These are phyloP conservation scores for Vigna radiata DNA, from an alignment of 306 rosid genomes.

Conservation along the genomic window DNA sequence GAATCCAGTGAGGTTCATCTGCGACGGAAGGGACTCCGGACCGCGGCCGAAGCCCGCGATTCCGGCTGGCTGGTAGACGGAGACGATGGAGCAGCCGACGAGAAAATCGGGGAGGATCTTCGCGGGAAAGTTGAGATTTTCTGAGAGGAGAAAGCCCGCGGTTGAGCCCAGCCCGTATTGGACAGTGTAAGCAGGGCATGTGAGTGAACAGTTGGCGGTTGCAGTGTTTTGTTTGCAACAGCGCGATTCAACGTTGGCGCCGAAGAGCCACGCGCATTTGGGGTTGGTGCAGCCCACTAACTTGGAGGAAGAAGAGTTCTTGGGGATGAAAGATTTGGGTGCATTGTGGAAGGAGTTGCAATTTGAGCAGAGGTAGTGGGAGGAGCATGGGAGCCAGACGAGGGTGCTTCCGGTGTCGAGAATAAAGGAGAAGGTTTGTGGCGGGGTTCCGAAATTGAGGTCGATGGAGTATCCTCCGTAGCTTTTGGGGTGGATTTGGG, in stretches of 20 bases:
- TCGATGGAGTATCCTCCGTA: constrained; percentile 74
- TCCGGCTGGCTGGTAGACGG: constrained; percentile 70
- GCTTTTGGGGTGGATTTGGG: constrained; percentile 56
- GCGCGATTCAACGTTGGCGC: constrained; percentile 45
- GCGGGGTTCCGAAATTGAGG: constrained; percentile 76
- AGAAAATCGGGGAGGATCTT: constrained; percentile 53
- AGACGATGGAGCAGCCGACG: constrained; percentile 72
- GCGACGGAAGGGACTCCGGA: constrained; percentile 65
- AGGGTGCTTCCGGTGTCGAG: constrained; percentile 85
- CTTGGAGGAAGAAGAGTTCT: constrained; percentile 61
- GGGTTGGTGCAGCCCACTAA: constrained; percentile 70
- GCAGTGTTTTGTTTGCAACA: constrained; percentile 46
- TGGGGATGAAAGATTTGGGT: constrained; percentile 64
- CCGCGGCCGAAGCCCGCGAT: constrained; percentile 87
- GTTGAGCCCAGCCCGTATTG: constrained; percentile 79
- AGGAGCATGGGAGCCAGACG: constrained; percentile 83
- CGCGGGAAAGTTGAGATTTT: constrained; percentile 59
- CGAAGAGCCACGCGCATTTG: constrained; percentile 69
- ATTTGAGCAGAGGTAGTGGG: constrained; percentile 65
- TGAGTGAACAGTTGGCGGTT: constrained; percentile 48
- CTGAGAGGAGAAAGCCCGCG: constrained; percentile 64
- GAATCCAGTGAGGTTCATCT: constrained; percentile 70
- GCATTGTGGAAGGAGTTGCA: constrained; percentile 55
- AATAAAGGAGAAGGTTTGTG: constrained; percentile 61
- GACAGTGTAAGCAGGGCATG: constrained; percentile 62